Evolutionary conservation across 1,284 basidiomycete species (phyloP), one percentile per base, ranked within the genome.

Genomic region (Phellopilus nigrolimitatus): DNA sequence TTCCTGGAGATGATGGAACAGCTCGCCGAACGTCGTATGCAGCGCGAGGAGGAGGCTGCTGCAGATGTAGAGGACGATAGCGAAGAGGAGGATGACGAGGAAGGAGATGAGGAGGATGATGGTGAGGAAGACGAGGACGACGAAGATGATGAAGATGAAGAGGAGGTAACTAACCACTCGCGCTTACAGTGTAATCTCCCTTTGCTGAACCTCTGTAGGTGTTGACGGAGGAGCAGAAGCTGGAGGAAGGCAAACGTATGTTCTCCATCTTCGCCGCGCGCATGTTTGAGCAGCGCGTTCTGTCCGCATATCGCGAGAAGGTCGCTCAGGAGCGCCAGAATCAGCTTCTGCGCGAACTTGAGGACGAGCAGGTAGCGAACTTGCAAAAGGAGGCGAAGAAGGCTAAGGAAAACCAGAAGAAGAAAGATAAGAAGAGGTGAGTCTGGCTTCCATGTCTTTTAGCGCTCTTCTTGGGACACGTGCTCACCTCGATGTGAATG

Each of bases 1-100:
- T 98, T 99, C 74, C 74, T 99, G 62, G 95, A 99, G 73, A 99
- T 99, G 95, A 99, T 99, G 95, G 95, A 99, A 69, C 93, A 97
- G 69, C 80, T 99, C 30, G 95, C 95, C 0, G 94, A 98, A 65
- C 83, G 92, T 54, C 82, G 94, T 38, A 91, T 95, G 78, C 85
- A 90, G 58, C 81, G 95, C 3, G 95, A 97, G 64, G 92, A 95
- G 64, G 88, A 94, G 67, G 91, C 91, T 4, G 85, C 88, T 5
- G 83, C 78, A 4, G 82, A 82, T 59, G 78, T 91, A 4, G 80
- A 81, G 60, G 76, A 72, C 27, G 72, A 73, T 21, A 76, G 75
- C 51, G 75, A 74, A 13, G 70, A 73, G 21, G 77, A 78, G 7
- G 77, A 78, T 13, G 77, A 75, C 0, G 74, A 76, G 0, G 71